Evolutionary conservation across 2,329 filamentous ascomycete genomes (phyloP), one percentile per base, ranked within the genome.

Genomic region (Leptosphaerulina australis): DNA sequence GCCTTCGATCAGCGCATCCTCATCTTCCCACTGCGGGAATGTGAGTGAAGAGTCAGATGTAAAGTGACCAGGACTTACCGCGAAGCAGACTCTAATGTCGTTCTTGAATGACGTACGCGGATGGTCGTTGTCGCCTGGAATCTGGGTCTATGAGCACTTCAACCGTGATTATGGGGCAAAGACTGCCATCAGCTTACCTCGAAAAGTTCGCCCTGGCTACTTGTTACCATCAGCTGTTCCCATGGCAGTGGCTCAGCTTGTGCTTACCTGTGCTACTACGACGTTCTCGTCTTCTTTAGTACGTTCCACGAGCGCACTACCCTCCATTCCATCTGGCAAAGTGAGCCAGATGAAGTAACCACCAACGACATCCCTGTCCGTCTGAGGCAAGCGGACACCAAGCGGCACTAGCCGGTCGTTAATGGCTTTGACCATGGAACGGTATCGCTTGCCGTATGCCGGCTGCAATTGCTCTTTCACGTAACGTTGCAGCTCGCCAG

Each of bases 341-440:
- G 78, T 79, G 20, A 95, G 72, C 91, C 91, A 96, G 37, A 96
- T 77, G 69, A 96, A 96, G 69, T 93, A 96, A 0, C 91, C 91
- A 0, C 91, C 91, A 22, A 86, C 87, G 3, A 86, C 70, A 3
- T 76, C 68, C 25, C 76, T 71, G 46, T 75, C 69, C 1, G 70
- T 62, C 46, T 81, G 72, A 11, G 72, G 70, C 28, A 77, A 51
- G 62, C 71, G 59, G 75, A 88, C 81, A 1, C 86, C 88, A 0
- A 88, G 74, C 0, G 88, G 87, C 0, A 79, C 66, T 1, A 95
- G 76, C 37, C 87, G 70, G 40, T 79, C 68, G 28, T 79, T 67
- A 18, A 94, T 81, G 0, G 86, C 83, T 2, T 70, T 60, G 54
- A 85, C 77, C 66, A 93, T 79, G 2, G 76, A 69, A 15, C 72